These are phyloP conservation scores for Gaultheria prostrata DNA, from an alignment of 148 eudicot species.

Conservation along the genomic window DNA sequence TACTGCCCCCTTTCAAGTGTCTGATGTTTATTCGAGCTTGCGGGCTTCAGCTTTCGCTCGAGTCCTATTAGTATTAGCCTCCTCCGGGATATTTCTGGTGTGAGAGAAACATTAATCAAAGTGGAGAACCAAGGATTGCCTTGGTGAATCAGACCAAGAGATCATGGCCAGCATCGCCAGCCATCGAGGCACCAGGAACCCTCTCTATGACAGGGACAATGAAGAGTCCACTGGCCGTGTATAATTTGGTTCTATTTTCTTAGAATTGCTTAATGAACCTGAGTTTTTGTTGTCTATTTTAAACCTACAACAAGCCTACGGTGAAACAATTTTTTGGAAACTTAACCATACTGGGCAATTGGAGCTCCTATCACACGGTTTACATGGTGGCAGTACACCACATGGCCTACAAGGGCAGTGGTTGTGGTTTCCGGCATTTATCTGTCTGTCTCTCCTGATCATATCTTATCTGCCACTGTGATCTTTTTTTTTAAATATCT, in stretches of 20 bases:
- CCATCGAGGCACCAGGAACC: constrained; percentile 5
- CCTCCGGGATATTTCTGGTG: not conserved
- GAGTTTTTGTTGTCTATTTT: not conserved
- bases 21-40: not conserved
- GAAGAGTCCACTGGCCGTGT: not conserved
- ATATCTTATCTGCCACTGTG: not conserved
- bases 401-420: not conserved
- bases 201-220: not conserved
- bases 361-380: not conserved
- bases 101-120: not conserved
- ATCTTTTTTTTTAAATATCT: not conserved
- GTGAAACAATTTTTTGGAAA: not conserved
- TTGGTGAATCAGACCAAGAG: constrained; percentile 7
- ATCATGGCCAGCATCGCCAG: not conserved
- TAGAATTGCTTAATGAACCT: not conserved
- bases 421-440: not conserved
- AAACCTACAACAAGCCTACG: not conserved
- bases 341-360: not conserved
- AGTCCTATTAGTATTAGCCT: not conserved
- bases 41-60: too few relatives aligned
- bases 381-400: not conserved
- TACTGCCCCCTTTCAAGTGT: not conserved
- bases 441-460: not conserved
- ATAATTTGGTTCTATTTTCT: not conserved
- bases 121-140: not conserved